Percentiles rank a stretch among this genome's conserved stretches.
phyloP scores from a whole-genome alignment of 2,329 filamentous ascomycete genomes.

The Biscogniauxia marginata region DNA sequence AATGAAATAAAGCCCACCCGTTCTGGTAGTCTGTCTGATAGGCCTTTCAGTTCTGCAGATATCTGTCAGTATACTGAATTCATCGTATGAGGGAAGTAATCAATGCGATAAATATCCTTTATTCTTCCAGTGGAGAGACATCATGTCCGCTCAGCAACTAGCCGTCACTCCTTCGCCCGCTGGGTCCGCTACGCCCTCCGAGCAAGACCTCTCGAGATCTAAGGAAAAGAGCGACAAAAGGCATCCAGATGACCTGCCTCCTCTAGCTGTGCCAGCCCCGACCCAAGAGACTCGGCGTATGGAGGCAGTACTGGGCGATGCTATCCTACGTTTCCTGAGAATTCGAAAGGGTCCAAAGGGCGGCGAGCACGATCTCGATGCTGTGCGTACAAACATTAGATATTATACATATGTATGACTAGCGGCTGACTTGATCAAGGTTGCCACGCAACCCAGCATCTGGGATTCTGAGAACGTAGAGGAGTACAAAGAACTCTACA shows the following conservation, averaged over 20 bases:
- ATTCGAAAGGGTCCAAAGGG: conserved; percentile 32
- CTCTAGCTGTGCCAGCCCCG: conserved; percentile 19
- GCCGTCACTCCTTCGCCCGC: background rate
- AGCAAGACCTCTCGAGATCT: conserved; percentile 8
- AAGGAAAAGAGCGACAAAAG: conserved; percentile 11
- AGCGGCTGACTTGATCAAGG: conserved; percentile 25
- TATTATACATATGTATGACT: background rate
- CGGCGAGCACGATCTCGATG: conserved; percentile 30
- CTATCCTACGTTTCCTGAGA: conserved; percentile 32
- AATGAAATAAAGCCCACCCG: background rate
- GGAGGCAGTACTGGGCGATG: conserved; percentile 34
- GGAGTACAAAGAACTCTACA: conserved; percentile 35
- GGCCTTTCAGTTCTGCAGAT: background rate
- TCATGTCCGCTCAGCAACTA: conserved; percentile 18
- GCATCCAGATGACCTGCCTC: background rate
- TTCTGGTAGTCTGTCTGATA: background rate
- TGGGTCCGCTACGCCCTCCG: conserved; percentile 15
- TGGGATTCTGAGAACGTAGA: conserved; percentile 38
- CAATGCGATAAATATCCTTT: background rate
- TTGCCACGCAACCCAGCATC: conserved; percentile 37
- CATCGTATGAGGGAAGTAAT: background rate
- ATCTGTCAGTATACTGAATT: background rate
- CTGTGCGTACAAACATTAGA: conserved; percentile 15
- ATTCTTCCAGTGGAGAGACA: conserved; percentile 5
- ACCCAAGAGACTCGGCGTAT: conserved; percentile 26